phyloP scores from a whole-genome alignment of 306 rosid species.

The Rubus idaeus region DNA sequence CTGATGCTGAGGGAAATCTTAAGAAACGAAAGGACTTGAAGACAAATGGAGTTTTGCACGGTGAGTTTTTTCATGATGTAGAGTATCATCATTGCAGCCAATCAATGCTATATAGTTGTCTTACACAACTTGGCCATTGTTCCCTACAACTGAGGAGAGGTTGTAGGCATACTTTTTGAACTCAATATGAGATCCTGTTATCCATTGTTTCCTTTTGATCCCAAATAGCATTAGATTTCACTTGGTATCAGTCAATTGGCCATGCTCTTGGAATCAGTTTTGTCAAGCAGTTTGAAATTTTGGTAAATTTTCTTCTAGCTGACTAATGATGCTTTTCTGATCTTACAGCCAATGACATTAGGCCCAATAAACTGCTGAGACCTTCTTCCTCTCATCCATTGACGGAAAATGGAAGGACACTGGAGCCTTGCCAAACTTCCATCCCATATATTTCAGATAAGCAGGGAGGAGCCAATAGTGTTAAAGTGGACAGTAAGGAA shows the following conservation, averaged over 20 bases:
- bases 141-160: conserved; percentile 19
- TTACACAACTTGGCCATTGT: conserved; percentile 30
- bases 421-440: conserved; percentile 59
- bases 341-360: conserved; percentile 71
- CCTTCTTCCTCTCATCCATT: conserved; percentile 46
- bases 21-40: conserved; percentile 81
- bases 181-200: conserved; percentile 21
- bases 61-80: conserved; percentile 63
- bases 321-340: conserved; percentile 35
- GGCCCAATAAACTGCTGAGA: conserved; percentile 66
- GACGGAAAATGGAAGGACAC: conserved; percentile 65
- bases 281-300: conserved; percentile 22
- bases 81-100: conserved; percentile 12
- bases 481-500: conserved; percentile 52
- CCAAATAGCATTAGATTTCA: neutral
- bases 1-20: conserved; percentile 47
- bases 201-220: conserved; percentile 26
- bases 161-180: conserved; percentile 30
- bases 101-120: conserved; percentile 27
- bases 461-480: conserved; percentile 36
- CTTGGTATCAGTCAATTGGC: conserved; percentile 24
- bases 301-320: conserved; percentile 35
- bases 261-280: conserved; percentile 23
- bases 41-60: conserved; percentile 73
- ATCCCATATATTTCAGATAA: conserved; percentile 40